Evolutionary conservation across 106 monocot genomes (phyloP).

Genomic region (Platanthera zijinensis): DNA sequence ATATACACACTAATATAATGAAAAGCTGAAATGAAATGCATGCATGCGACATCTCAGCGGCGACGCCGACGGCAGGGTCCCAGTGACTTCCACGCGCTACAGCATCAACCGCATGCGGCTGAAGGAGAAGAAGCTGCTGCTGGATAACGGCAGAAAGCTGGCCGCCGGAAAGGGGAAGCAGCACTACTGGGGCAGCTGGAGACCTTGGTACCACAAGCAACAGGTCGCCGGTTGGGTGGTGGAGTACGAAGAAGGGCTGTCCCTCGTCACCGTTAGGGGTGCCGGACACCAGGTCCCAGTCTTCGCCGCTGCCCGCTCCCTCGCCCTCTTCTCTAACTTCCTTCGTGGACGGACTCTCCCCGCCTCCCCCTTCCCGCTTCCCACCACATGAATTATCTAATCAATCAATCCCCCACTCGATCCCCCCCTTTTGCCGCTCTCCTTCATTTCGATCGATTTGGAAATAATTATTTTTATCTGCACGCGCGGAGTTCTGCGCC

Average conservation of each 20-base stretch:
- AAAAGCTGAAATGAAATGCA: no score
- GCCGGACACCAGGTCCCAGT: slow-evolving; percentile 86
- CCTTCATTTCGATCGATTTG: no score
- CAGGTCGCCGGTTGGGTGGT: slow-evolving; percentile 90
- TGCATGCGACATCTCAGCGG: slow-evolving; percentile 27
- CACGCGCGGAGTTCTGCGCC: no score
- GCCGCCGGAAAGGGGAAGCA: not conserved
- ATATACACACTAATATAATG: not conserved
- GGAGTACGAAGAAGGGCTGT: slow-evolving; percentile 63
- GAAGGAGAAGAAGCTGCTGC: slow-evolving; percentile 8
- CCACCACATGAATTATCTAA: not conserved
- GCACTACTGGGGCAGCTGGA: slow-evolving; percentile 43
- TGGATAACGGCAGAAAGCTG: not conserved
- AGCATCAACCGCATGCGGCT: slow-evolving; percentile 69
- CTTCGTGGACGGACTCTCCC: slow-evolving; percentile 44
- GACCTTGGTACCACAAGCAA: slow-evolving; percentile 66
- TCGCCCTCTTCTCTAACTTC: slow-evolving; percentile 65
- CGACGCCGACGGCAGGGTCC: slow-evolving; percentile 83
- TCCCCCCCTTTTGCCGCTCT: no score
- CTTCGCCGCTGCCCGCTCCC: slow-evolving; percentile 48
- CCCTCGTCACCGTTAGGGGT: slow-evolving; percentile 73
- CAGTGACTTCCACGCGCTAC: slow-evolving; percentile 85
- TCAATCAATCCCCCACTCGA: no score
- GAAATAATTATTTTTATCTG: no score
- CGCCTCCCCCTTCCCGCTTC: slow-evolving; percentile 15